phyloP scores from a whole-genome alignment of 2,329 filamentous ascomycete genomes.

The Calonectria pteridis region DNA sequence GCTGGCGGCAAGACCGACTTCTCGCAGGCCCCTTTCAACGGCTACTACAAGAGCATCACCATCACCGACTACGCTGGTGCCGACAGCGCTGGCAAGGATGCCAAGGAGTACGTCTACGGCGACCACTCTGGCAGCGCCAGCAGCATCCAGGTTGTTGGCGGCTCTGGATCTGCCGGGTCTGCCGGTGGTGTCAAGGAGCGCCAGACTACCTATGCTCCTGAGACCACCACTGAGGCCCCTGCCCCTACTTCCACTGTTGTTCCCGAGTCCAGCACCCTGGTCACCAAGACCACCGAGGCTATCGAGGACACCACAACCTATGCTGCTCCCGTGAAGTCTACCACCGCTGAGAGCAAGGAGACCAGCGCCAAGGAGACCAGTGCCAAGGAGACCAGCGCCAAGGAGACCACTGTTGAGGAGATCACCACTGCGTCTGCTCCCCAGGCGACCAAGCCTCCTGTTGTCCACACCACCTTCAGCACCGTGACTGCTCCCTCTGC shows the following conservation, averaged over 20 bases:
- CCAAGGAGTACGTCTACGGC: slow-evolving; percentile 65
- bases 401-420: slow-evolving; percentile 21
- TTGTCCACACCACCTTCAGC: slow-evolving; percentile 33
- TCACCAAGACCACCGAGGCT: slow-evolving; percentile 20
- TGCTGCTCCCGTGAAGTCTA: neutral
- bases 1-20: slow-evolving; percentile 71
- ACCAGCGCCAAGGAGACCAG: too few species aligned
- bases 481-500: slow-evolving; percentile 25
- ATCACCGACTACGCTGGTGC: slow-evolving; percentile 68
- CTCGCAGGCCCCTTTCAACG: slow-evolving; percentile 63
- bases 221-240: slow-evolving; percentile 28
- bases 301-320: slow-evolving; percentile 24
- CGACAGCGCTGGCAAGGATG: slow-evolving; percentile 52
- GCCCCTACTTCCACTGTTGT: slow-evolving; percentile 14
- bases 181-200: slow-evolving; percentile 26
- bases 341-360: slow-evolving; percentile 14
- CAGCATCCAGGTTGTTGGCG: slow-evolving; percentile 64
- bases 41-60: slow-evolving; percentile 68
- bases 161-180: slow-evolving; percentile 45
- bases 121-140: slow-evolving; percentile 63
- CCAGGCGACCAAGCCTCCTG: slow-evolving; percentile 29
- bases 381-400: too few species aligned
- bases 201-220: slow-evolving; percentile 19
- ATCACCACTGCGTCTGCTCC: slow-evolving; percentile 6
- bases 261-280: slow-evolving; percentile 30